Evolutionary conservation across 306 rosid genomes (phyloP).

Genomic region (Senna siamea): DNA sequence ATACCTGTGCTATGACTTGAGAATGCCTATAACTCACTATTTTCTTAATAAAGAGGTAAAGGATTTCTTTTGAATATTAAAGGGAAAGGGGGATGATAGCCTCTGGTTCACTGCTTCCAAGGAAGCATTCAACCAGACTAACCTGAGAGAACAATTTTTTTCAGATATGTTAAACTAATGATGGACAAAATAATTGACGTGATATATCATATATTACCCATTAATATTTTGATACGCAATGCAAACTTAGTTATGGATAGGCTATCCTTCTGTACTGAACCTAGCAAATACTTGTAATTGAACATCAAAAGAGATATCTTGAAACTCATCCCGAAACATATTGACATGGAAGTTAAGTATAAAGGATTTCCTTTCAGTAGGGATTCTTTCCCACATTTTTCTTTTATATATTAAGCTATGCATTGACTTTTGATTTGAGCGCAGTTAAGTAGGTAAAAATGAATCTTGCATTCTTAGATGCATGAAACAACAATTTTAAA

Average conservation of each 20-base stretch:
- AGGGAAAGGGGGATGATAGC: constrained; percentile 13
- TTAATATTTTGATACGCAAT: not conserved
- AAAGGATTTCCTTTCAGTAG: not conserved
- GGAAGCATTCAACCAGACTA: constrained; percentile 18
- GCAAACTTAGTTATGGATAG: not conserved
- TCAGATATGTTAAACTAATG: not conserved
- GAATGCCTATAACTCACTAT: constrained; percentile 29
- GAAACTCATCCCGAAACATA: not conserved
- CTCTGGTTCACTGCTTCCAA: constrained; percentile 31
- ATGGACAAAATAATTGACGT: not conserved
- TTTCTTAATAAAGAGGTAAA: constrained; percentile 22
- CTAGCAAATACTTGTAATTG: not conserved
- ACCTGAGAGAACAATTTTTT: not conserved
- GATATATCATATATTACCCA: not conserved
- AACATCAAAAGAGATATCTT: not conserved
- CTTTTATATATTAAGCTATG: not conserved
- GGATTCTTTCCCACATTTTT: not conserved
- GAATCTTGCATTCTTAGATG: constrained; percentile 7
- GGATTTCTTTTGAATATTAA: constrained; percentile 26
- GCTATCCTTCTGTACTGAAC: not conserved
- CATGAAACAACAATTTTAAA: not conserved
- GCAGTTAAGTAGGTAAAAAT: constrained; percentile 1
- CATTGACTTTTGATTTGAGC: constrained; percentile 10
- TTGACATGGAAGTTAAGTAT: constrained; percentile 14
- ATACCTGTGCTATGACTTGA: constrained; percentile 27